phyloP scores from a whole-genome alignment of 805 yeast genomes.

The Starmerella lactis-condensi region DNA sequence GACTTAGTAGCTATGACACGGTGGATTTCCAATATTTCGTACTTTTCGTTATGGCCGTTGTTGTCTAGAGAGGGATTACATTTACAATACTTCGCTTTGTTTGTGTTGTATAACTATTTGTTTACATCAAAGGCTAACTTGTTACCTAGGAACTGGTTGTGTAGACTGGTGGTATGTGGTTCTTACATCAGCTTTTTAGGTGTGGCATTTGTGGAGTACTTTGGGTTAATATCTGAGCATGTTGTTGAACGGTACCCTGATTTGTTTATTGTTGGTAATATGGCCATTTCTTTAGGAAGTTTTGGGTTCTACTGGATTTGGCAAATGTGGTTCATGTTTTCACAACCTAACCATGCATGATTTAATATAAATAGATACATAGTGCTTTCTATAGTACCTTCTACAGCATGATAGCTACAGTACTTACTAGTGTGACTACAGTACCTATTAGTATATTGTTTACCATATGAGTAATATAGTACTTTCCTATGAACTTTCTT shows the following conservation, averaged over 20 bases:
- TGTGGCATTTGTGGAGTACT: slow-evolving; percentile 38
- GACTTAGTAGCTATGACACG: slow-evolving; percentile 52
- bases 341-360: neutral
- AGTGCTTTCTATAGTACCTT: neutral
- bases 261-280: slow-evolving; percentile 65
- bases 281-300: slow-evolving; percentile 54
- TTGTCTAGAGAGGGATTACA: slow-evolving; percentile 54
- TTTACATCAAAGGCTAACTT: slow-evolving; percentile 1
- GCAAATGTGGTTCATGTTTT: slow-evolving; percentile 24
- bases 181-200: slow-evolving; percentile 35
- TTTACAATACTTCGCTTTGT: slow-evolving; percentile 50
- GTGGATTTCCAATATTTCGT: slow-evolving; percentile 73
- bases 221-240: slow-evolving; percentile 30
- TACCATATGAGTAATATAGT: too few species aligned
- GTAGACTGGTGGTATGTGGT: slow-evolving; percentile 33
- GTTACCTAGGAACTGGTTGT: slow-evolving; percentile 34
- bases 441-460: too few species aligned
- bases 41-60: slow-evolving; percentile 78
- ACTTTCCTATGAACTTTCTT: too few species aligned
- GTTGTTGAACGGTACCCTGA: slow-evolving; percentile 44
- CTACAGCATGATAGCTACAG: too few species aligned
- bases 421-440: too few species aligned
- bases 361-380: neutral
- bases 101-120: slow-evolving; percentile 59
- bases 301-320: slow-evolving; percentile 68